phyloP scores from a whole-genome alignment of 495 filamentous ascomycete species.

The Penicillium ochrochloron region DNA sequence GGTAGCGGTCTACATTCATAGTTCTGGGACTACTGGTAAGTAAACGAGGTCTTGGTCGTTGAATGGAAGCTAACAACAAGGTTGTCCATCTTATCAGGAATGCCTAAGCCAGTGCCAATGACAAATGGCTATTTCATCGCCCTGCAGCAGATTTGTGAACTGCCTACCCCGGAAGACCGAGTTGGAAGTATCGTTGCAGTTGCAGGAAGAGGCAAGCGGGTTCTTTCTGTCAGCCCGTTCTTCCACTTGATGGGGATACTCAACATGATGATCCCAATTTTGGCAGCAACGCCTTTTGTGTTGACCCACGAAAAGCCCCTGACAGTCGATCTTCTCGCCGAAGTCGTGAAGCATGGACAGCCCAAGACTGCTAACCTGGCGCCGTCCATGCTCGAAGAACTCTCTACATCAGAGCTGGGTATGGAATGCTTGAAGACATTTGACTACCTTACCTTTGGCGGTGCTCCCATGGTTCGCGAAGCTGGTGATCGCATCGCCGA shows the following conservation, averaged over 20 bases:
- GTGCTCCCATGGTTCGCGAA: slow-evolving; percentile 13
- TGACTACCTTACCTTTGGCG: slow-evolving; percentile 12
- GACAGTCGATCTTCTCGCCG: slow-evolving; percentile 12
- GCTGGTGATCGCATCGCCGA: slow-evolving; percentile 18
- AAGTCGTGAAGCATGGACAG: slow-evolving; percentile 14
- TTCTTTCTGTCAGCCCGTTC: slow-evolving; percentile 36
- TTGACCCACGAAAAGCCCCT: slow-evolving; percentile 14
- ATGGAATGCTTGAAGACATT: slow-evolving; percentile 5
- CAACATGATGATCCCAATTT: neutral
- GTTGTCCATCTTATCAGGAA: slow-evolving; percentile 8
- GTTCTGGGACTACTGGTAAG: slow-evolving; percentile 59
- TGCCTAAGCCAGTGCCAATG: slow-evolving; percentile 54
- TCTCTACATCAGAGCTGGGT: slow-evolving; percentile 16
- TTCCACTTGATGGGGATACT: slow-evolving; percentile 23
- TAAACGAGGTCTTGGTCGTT: neutral
- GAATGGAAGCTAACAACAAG: neutral
- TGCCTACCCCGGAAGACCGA: slow-evolving; percentile 32
- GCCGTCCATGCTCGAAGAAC: slow-evolving; percentile 14
- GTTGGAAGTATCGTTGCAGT: neutral
- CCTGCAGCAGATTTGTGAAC: slow-evolving; percentile 36
- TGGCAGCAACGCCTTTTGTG: slow-evolving; percentile 1
- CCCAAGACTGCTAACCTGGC: slow-evolving; percentile 2
- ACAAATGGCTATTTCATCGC: slow-evolving; percentile 51
- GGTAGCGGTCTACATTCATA: slow-evolving; percentile 55
- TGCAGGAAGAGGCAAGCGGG: slow-evolving; percentile 55